Percentiles rank a stretch among this genome's conserved stretches.
These are phyloP conservation scores for Macrophomina tecta DNA, from an alignment of 2,329 filamentous ascomycete species.

Conservation along the genomic window DNA sequence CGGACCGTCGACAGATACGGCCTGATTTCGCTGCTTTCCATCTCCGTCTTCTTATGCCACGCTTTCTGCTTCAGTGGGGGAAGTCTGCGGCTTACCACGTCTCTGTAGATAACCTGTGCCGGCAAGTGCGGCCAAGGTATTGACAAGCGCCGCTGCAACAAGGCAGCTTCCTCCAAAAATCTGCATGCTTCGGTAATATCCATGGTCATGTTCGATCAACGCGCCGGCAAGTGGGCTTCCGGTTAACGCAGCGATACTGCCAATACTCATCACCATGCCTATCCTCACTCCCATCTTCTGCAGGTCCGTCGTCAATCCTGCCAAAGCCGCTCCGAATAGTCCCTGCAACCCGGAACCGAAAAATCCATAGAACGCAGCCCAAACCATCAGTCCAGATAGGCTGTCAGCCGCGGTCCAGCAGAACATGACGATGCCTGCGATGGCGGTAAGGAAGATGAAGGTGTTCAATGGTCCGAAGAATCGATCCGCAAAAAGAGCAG, in stretches of 20 bases:
- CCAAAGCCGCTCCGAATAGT: conserved; percentile 52
- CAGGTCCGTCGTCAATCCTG: conserved; percentile 54
- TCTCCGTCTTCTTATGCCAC: too few species aligned
- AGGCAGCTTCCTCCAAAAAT: conserved; percentile 6
- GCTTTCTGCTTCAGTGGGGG: not conserved
- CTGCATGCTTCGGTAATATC: conserved; percentile 53
- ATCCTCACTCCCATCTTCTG: conserved; percentile 54
- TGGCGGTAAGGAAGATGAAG: conserved; percentile 45
- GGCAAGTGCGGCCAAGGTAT: not conserved
- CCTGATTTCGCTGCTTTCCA: not conserved
- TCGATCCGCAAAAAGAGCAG: conserved; percentile 52
- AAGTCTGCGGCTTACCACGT: not conserved
- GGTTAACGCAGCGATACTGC: conserved; percentile 52
- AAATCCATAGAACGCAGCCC: conserved; percentile 52
- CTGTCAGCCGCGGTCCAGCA: conserved; percentile 54
- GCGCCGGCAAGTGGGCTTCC: conserved; percentile 56
- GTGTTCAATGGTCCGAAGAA: conserved; percentile 51
- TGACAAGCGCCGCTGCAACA: conserved; percentile 14
- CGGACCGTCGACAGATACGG: too few species aligned
- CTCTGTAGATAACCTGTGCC: not conserved
- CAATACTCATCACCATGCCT: conserved; percentile 56
- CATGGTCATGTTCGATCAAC: conserved; percentile 48
- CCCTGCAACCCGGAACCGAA: conserved; percentile 53
- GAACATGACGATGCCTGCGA: conserved; percentile 51
- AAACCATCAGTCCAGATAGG: conserved; percentile 24